phyloP scores from a whole-genome alignment of 495 filamentous ascomycete species.

The Polyplosphaeria fusca region DNA sequence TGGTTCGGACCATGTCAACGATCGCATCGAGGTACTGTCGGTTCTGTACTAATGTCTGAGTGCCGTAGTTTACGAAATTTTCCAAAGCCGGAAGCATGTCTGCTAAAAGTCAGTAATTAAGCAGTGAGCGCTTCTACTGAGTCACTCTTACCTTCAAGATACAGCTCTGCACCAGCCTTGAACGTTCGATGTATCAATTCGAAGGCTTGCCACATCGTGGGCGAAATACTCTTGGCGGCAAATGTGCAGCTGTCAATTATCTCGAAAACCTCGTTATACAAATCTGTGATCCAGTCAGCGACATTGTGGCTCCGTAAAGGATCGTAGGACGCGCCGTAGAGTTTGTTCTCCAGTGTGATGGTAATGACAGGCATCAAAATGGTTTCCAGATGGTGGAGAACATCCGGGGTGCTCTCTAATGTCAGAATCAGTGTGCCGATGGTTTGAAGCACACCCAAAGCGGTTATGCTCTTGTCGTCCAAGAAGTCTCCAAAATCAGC shows the following conservation, averaged over 20 bases:
- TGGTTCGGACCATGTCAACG: constrained; percentile 74
- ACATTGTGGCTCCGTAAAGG: background rate
- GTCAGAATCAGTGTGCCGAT: constrained; percentile 97
- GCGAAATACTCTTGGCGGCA: constrained; percentile 88
- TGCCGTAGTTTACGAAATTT: constrained; percentile 92
- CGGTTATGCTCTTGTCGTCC: constrained; percentile 98
- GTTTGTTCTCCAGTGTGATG: constrained; percentile 93
- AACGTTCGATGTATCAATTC: constrained; percentile 95
- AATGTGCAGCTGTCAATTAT: constrained; percentile 99
- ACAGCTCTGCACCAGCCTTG: constrained; percentile 93
- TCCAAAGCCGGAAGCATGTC: constrained; percentile 98
- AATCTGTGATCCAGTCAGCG: constrained; percentile 51
- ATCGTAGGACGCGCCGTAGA: constrained; percentile 59
- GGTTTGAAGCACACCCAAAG: constrained; percentile 92
- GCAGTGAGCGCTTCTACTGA: background rate
- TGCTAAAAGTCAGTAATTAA: constrained; percentile 21
- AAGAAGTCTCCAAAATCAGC: constrained; percentile 87
- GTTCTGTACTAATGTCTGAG: constrained; percentile 71
- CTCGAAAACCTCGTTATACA: constrained; percentile 97
- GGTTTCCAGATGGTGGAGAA: constrained; percentile 87
- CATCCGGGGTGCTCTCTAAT: constrained; percentile 91
- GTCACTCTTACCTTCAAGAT: constrained; percentile 62
- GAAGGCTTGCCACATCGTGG: constrained; percentile 97
- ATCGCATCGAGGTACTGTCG: constrained; percentile 83
- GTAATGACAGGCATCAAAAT: constrained; percentile 95